These are phyloP conservation scores for Termitomyces eurrhizus DNA, from an alignment of 768 basidiomycete genomes.

Conservation along the genomic window DNA sequence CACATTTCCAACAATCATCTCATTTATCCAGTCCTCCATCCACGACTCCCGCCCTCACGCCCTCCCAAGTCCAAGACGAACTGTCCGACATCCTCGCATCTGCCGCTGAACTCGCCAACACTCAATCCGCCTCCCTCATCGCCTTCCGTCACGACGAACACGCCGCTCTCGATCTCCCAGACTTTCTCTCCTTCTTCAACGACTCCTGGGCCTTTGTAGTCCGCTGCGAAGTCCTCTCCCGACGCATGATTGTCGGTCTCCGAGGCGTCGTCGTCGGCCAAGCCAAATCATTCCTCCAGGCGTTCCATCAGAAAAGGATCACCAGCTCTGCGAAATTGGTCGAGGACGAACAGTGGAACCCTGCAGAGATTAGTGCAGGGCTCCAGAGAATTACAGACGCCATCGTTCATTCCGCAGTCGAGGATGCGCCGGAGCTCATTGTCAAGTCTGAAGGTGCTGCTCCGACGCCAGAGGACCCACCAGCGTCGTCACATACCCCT, in stretches of 20 bases:
- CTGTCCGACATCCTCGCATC: slow-evolving; percentile 74
- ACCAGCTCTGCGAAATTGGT: slow-evolving; percentile 83
- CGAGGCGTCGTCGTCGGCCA: slow-evolving; percentile 84
- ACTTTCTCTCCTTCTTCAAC: slow-evolving; percentile 81
- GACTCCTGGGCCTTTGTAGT: slow-evolving; percentile 90
- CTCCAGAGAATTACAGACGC: slow-evolving; percentile 72
- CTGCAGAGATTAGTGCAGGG: slow-evolving; percentile 61
- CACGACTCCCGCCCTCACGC: slow-evolving; percentile 22
- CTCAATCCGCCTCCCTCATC: slow-evolving; percentile 76
- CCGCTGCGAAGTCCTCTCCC: slow-evolving; percentile 78
- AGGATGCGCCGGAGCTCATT: slow-evolving; percentile 70
- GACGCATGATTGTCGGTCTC: slow-evolving; percentile 90
- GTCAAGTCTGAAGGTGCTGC: slow-evolving; percentile 23
- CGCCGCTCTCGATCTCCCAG: slow-evolving; percentile 60
- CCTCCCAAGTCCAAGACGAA: slow-evolving; percentile 49
- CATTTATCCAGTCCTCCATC: background rate
- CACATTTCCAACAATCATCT: background rate
- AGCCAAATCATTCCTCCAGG: slow-evolving; percentile 84
- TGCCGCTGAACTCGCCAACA: slow-evolving; percentile 82
- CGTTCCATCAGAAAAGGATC: slow-evolving; percentile 81
- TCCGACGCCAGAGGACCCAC: background rate
- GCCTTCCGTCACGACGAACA: slow-evolving; percentile 76
- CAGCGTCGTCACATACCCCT: background rate
- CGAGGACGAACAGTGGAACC: slow-evolving; percentile 94
- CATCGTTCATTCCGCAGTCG: slow-evolving; percentile 77